Conservation (phyloP, 257 asterid genomes). For the Jasminum sambac region DNA sequence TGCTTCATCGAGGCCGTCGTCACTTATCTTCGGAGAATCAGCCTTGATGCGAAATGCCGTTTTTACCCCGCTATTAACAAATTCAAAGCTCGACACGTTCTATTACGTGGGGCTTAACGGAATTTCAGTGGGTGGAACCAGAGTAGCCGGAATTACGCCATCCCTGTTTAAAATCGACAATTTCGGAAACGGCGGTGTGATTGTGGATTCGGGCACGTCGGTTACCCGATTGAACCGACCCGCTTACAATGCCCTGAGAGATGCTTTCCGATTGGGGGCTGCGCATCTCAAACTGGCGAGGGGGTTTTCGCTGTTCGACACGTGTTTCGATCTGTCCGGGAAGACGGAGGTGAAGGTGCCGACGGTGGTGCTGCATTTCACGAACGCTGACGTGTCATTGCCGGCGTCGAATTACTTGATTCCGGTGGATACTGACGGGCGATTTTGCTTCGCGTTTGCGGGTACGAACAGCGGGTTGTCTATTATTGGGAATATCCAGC, state of each 20-base stretch:
- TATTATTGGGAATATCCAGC: conserved; percentile 51
- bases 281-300: conserved; percentile 41
- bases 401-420: conserved; percentile 92
- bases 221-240: conserved; percentile 75
- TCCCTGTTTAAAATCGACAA: conserved; percentile 57
- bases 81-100: conserved; percentile 73
- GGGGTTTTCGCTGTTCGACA: conserved; percentile 70
- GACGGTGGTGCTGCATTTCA: conserved; percentile 77
- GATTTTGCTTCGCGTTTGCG: conserved; percentile 92
- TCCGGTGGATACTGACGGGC: conserved; percentile 72
- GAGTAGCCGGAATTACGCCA: conserved; percentile 48
- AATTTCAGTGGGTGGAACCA: conserved; percentile 74
- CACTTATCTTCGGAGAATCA: conserved; percentile 61
- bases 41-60: conserved; percentile 59
- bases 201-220: conserved; percentile 86
- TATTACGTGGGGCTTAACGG: conserved; percentile 73
- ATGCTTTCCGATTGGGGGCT: conserved; percentile 65
- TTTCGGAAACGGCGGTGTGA: conserved; percentile 73
- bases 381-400: conserved; percentile 72
- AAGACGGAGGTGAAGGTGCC: conserved; percentile 84
- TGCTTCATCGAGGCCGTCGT: conserved; percentile 57
- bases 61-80: conserved; percentile 62
- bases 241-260: conserved; percentile 68
- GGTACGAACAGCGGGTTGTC: conserved; percentile 64
- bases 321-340: conserved; percentile 82